A percentile compares a stretch with the other conserved stretches of the same genome.
Evolutionary conservation across 352 stramenopile species (phyloP).

Genomic region (Chrysophaeum taylorii): DNA sequence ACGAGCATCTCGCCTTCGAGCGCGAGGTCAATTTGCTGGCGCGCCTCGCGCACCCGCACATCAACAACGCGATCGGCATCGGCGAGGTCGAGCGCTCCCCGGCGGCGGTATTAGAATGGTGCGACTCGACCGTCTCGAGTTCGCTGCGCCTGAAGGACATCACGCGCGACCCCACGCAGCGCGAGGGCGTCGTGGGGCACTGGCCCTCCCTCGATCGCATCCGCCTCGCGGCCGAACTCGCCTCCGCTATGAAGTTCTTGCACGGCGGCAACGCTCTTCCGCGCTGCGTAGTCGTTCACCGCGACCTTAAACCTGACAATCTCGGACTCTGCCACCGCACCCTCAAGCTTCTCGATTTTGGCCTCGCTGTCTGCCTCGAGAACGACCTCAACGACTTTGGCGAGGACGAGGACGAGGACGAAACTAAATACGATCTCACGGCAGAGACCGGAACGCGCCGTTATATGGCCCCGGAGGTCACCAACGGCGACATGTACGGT

Average conservation of each 20-base stretch:
- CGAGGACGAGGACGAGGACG: too few species aligned
- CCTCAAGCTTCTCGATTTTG: constrained; percentile 45
- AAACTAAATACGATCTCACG: constrained; percentile 34
- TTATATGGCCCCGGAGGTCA: constrained; percentile 50
- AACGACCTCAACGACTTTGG: too few species aligned
- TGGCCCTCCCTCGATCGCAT: neutral
- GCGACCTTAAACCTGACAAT: constrained; percentile 31
- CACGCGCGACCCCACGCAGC: too few species aligned
- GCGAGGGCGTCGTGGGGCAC: too few species aligned
- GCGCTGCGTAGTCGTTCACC: constrained; percentile 5
- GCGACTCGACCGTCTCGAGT: neutral
- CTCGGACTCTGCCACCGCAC: constrained; percentile 31
- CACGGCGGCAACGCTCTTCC: neutral
- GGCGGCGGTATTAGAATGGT: neutral
- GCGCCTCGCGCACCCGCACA: too few species aligned
- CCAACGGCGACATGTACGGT: constrained; percentile 40
- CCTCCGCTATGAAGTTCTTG: constrained; percentile 1
- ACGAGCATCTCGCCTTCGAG: too few species aligned
- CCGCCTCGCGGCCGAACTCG: neutral
- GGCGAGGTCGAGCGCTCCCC: neutral
- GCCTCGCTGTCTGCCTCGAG: constrained; percentile 36
- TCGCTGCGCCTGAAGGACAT: neutral
- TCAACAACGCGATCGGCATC: too few species aligned
- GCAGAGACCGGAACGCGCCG: constrained; percentile 41
- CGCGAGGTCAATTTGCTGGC: too few species aligned